Percentiles rank a stretch among this genome's conserved stretches.
Evolutionary conservation across 2,329 filamentous ascomycete species (phyloP).

Genomic region (Bretziella fagacearum): DNA sequence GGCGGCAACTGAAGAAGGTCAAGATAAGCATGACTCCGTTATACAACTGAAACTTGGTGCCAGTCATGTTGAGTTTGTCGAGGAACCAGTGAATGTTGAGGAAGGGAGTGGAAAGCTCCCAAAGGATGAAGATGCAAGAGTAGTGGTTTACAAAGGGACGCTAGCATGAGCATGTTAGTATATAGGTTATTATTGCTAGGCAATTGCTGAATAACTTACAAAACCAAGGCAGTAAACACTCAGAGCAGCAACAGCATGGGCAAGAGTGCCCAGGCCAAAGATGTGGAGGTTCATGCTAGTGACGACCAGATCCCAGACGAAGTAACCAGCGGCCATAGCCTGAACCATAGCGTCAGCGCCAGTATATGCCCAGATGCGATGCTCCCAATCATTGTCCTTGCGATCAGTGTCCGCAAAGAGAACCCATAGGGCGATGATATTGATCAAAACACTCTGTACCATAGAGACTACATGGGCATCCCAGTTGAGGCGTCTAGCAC

Average conservation of each 20-base stretch:
- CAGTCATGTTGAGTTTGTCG: conserved; percentile 70
- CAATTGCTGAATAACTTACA: conserved; percentile 35
- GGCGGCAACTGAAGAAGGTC: conserved; percentile 60
- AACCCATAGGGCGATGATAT: conserved; percentile 54
- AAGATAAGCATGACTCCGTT: conserved; percentile 57
- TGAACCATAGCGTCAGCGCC: conserved; percentile 56
- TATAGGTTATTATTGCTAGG: not conserved
- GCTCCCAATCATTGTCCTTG: conserved; percentile 45
- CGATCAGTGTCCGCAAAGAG: conserved; percentile 54
- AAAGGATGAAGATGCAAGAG: conserved; percentile 63
- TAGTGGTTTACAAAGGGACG: conserved; percentile 76
- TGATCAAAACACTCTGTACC: conserved; percentile 58
- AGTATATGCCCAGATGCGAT: conserved; percentile 63
- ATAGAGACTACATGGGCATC: conserved; percentile 76
- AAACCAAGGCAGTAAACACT: conserved; percentile 63
- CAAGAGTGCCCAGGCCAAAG: conserved; percentile 60
- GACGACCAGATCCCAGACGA: conserved; percentile 64
- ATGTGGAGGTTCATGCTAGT: conserved; percentile 50
- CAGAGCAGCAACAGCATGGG: conserved; percentile 59
- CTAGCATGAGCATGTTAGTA: conserved; percentile 26
- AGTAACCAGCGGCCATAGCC: conserved; percentile 63
- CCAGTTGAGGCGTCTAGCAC: conserved; percentile 58
- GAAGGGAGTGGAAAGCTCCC: conserved; percentile 73
- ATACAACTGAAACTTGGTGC: conserved; percentile 53
- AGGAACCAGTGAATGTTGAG: conserved; percentile 87